Base-by-base conservation (phyloP, 176 grass and related monocot genomes). In the Luzula sylvatica region DNA sequence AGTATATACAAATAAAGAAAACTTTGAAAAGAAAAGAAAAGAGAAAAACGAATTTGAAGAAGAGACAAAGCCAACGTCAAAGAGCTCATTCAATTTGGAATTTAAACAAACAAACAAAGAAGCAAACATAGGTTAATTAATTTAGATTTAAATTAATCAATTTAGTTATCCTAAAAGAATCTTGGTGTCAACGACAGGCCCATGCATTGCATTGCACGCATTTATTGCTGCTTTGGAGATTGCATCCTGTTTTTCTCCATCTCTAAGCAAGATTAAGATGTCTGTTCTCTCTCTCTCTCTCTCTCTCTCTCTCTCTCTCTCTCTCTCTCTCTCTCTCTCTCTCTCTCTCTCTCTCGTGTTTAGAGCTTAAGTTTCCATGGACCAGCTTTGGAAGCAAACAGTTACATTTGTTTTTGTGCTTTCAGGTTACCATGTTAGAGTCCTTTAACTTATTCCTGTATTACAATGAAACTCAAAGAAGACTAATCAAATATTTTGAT, bases 161-260 rank as follows among this genome's bases (percentile, higher is more conserved):
- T 47, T 20, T 64, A 47, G 23, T 19, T 46, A 55, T 56, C 58
- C 47, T 17, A 48, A 73, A 55, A 20, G 70, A 73, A 65, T 73
- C 70, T 62, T 18, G 26, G 23, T 3, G 23, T 24, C 46, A 53
- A 53, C 48, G 58, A 21, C 38, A n/a, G n/a, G n/a, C 29, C 42
- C 59, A 32, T 64, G 16, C 56, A 64, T 64, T 35, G 5, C 30
- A 35, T 35, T 35, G 60, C n/a, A 56, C 35, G 28, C 76, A 87
- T 76, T 80, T 57, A 72, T 52, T 72, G 69, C 14, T 43, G 56
- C 82, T 68, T 80, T 65, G 82, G 72, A 65, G 72, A 65, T 59
- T 69, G 56, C 43, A 76, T 46, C 23, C 23, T 64, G 63, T 61
- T 68, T 75, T 30, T 68, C 30, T 35, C 53, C 24, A 17, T 61